Evolutionary conservation across 345 rosid genomes (phyloP), one percentile per base, ranked within the genome.

Genomic region (Hypericum perforatum): DNA sequence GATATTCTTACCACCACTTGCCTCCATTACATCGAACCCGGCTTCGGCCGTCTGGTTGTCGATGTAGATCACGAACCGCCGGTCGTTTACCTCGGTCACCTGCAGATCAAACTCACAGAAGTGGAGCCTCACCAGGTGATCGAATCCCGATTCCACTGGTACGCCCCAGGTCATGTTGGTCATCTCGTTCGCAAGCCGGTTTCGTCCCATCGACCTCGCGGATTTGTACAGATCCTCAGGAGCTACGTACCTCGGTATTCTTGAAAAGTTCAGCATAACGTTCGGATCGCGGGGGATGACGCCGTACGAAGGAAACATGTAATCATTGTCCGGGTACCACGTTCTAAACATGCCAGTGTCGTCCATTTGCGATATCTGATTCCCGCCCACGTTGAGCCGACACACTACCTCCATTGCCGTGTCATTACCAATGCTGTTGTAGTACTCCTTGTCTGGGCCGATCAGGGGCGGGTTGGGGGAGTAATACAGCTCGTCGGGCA

Each of bases 91-190:
- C 1, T 51, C 14, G 4, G 32, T 22, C 32, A 22, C 32, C 32
- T 22, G 32, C 32, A 1, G 22, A 22, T 8, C 36, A 11, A 50
- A 37, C 15, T 60, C 57, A 37, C 64, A 60, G n/a, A 60, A 60
- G n/a, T 60, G 64, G n/a, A 60, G 57, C 49, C 64, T 43, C 5
- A 60, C 44, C 15, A 60, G 41, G 16, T 37, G 52, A 9, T 7
- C 49, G 37, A 43, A 52, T 43, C 51, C 64, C 5, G 1, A 45
- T 11, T 60, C 37, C 0, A 60, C n/a, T 7, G 16, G 15, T 9
- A 60, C 32, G 9, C 5, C 6, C 64, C 57, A 60, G 6, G 45
- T 60, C 29, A 52, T 15, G 39, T 52, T 42, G n/a, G 37, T 12
- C 42, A 12, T 15, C 1, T 43, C 16, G 32, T 22, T 22, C 32